These are phyloP conservation scores for Lanmaoa pseudosensibilis DNA, from an alignment of 768 basidiomycete species.

Conservation along the genomic window DNA sequence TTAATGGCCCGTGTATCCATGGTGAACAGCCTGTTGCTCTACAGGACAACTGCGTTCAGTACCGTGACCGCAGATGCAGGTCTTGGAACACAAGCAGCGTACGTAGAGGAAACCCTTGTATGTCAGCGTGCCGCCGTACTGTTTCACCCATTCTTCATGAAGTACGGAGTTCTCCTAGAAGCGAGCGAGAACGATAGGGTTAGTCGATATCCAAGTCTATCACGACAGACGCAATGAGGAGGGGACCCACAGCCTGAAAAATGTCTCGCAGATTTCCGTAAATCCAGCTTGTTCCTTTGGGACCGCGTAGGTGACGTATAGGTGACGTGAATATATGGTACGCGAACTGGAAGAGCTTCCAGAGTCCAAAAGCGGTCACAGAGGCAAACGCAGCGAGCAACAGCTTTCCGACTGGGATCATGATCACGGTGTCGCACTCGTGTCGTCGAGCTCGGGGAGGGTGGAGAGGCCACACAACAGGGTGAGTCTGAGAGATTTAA, in stretches of 20 bases:
- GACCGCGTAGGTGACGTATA: constrained; percentile 45
- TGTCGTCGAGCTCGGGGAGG: neutral
- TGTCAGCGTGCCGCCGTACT: no score
- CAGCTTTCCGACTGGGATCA: constrained; percentile 3
- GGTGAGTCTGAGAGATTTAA: no score
- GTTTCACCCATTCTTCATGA: constrained; percentile 6
- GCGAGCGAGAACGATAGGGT: neutral
- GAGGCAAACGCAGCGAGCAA: neutral
- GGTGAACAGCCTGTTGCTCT: neutral
- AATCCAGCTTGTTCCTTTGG: constrained; percentile 43
- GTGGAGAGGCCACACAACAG: no score
- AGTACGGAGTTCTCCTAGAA: constrained; percentile 3
- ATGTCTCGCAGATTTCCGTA: constrained; percentile 45
- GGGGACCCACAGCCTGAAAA: neutral
- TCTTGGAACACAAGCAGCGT: neutral
- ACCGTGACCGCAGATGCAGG: no score
- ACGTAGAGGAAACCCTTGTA: neutral
- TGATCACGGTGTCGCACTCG: constrained; percentile 4
- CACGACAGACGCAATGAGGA: no score
- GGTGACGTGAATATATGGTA: constrained; percentile 43
- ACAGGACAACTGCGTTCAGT: neutral
- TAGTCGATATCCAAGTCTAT: no score
- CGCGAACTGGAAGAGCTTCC: constrained; percentile 15
- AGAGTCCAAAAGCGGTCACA: neutral
- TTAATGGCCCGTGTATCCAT: neutral